Base-by-base conservation (phyloP, 345 rosid species). In the Citrus medica region DNA sequence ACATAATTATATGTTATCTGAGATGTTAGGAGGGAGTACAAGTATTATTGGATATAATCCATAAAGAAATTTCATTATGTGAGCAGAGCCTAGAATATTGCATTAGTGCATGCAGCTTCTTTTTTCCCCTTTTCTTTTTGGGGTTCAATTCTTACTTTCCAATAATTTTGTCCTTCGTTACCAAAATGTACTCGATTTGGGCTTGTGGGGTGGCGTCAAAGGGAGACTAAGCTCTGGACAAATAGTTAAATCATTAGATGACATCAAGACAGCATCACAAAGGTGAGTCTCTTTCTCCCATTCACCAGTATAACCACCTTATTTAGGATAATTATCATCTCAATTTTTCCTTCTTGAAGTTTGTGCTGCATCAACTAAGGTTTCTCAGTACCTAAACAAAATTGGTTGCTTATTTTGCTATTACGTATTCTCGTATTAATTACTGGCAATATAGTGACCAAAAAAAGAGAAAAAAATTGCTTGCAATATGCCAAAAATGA, bases 171-270 rank as follows among this genome's bases (percentile, higher is more conserved):
- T 51, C 73, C 6, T 5, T 30, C 5, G 30, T 61, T 60, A 27
- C 35, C 33, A 17, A 10, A 42, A 40, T 28, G 10, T 30, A 24
- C 46, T 22, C 21, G 60, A 25, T 68, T 12, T 80, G 69, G 90
- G 76, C 46, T 67, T 78, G 76, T 61, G 32, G 21, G 82, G 55
- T 53, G 72, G 67, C 35, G 66, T 73, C 73, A 79, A 82, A 69
- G 81, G 74, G 76, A 55, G 55, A 12, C 16, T 51, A 71, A 76
- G 70, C 55, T 60, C 73, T 71, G 78, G 67, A 82, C 83, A 76
- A 22, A 78, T 75, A 73, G 74, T 27, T 55, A 73, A 75, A 68
- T 69, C 73, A 67, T 37, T 66, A 33, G 82, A 81, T 76, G 83
- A 67, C 58, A 40, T 63, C 35, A 67, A 65, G 61, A 58, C 76